Conservation (phyloP, 331 rosid genomes). For the Phaseolus coccineus region DNA sequence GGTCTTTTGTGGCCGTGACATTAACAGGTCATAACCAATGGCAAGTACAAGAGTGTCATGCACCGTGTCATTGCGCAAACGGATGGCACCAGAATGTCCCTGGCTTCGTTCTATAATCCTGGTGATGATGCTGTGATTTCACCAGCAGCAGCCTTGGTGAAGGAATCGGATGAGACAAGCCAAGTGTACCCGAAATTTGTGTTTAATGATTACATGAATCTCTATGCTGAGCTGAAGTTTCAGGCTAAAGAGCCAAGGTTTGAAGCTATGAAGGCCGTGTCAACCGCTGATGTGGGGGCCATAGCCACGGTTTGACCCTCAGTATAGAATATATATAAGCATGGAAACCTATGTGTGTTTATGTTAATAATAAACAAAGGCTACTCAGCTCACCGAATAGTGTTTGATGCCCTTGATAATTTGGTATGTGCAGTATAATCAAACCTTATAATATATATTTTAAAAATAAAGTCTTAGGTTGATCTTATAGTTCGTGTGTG, state of each 20-base stretch:
- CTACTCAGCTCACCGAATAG: slow-evolving; percentile 11
- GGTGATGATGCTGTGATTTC: slow-evolving; percentile 83
- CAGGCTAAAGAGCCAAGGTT: slow-evolving; percentile 96
- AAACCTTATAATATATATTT: slow-evolving; percentile 23
- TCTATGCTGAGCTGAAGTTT: slow-evolving; percentile 81
- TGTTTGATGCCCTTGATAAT: slow-evolving; percentile 21
- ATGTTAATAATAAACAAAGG: slow-evolving; percentile 36
- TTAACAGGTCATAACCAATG: slow-evolving; percentile 84
- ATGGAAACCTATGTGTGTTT: slow-evolving; percentile 21
- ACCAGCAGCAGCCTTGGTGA: slow-evolving; percentile 80
- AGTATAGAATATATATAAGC: not conserved
- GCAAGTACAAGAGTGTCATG: slow-evolving; percentile 87
- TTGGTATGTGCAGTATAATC: slow-evolving; percentile 35
- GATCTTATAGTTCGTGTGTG: slow-evolving; percentile 36
- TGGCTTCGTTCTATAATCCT: slow-evolving; percentile 97
- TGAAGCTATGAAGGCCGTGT: slow-evolving; percentile 82
- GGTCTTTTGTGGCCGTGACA: slow-evolving; percentile 11
- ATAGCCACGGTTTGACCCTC: slow-evolving; percentile 60
- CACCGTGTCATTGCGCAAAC: slow-evolving; percentile 84
- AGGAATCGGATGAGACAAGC: slow-evolving; percentile 54
- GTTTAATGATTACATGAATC: slow-evolving; percentile 97
- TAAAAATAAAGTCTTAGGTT: slow-evolving; percentile 34
- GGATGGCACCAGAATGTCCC: slow-evolving; percentile 85
- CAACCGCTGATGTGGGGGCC: slow-evolving; percentile 55
- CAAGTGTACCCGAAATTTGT: slow-evolving; percentile 84